phyloP scores from a whole-genome alignment of 805 yeast genomes.

The Grigorovia yakushimaensis region DNA sequence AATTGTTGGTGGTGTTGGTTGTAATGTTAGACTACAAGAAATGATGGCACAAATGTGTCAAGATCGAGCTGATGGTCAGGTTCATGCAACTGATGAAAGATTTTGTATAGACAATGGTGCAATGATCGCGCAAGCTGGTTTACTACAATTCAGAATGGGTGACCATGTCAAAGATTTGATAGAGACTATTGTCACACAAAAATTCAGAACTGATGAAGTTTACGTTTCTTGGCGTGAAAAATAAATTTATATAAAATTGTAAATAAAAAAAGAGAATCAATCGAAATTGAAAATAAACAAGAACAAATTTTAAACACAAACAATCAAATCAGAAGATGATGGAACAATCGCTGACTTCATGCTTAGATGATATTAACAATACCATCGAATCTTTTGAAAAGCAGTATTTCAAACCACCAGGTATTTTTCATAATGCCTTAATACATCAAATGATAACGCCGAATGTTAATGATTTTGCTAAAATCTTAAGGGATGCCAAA shows the following conservation, averaged over 20 bases:
- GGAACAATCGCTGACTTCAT: conserved; percentile 23
- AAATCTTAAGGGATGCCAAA: conserved; percentile 51
- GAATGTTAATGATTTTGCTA: conserved; percentile 32
- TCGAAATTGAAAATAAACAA: background rate
- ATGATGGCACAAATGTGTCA: conserved; percentile 96
- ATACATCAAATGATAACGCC: conserved; percentile 34
- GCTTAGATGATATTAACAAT: conserved; percentile 30
- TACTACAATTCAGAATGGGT: conserved; percentile 78
- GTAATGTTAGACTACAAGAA: conserved; percentile 79
- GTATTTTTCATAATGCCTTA: conserved; percentile 57
- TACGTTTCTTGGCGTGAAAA: conserved; percentile 78
- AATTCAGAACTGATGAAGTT: conserved; percentile 92
- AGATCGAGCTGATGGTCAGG: conserved; percentile 73
- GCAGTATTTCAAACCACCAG: conserved; percentile 45
- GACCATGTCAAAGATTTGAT: conserved; percentile 42
- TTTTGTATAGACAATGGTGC: conserved; percentile 97
- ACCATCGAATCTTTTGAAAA: conserved; percentile 34
- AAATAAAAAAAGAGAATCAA: background rate
- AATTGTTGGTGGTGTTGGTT: conserved; percentile 98
- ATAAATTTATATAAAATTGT: background rate
- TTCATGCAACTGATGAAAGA: conserved; percentile 91
- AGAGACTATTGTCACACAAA: conserved; percentile 82
- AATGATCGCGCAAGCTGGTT: conserved; percentile 98
- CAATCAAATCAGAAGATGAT: conserved; percentile 5
- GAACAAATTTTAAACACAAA: background rate